phyloP scores from a whole-genome alignment of 2,329 filamentous ascomycete genomes.

The Calonectria ilicicola region DNA sequence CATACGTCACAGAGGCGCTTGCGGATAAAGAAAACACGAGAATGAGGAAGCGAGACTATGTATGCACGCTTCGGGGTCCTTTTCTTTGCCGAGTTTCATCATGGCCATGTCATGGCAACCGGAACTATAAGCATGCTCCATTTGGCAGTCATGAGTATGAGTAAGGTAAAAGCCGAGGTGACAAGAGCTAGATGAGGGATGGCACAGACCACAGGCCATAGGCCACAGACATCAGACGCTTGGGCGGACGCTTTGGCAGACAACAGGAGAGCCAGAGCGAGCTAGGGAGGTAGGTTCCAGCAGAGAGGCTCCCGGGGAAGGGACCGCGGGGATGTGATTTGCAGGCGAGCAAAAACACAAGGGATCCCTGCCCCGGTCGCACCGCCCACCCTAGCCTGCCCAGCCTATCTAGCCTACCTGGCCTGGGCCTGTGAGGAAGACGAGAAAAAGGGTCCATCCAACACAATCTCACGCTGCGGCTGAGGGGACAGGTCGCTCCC shows the following conservation, averaged over 20 bases:
- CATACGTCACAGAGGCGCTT: conserved; percentile 1
- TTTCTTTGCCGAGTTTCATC: not conserved
- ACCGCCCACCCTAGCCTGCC: not conserved
- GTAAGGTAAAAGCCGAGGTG: not conserved
- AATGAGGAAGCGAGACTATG: not conserved
- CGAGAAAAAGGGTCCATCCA: not conserved
- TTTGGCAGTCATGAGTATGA: not conserved
- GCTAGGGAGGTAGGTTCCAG: not conserved
- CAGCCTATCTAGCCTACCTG: no score
- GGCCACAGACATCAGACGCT: not conserved
- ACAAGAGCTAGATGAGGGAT: not conserved
- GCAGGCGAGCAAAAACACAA: not conserved
- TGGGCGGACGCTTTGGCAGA: not conserved
- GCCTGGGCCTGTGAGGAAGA: not conserved
- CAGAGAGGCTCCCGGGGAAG: not conserved
- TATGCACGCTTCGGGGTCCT: not conserved
- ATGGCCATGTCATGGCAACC: not conserved
- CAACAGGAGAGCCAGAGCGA: not conserved
- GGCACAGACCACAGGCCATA: not conserved
- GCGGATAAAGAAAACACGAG: not conserved
- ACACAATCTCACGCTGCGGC: conserved; percentile 4
- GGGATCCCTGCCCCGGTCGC: not conserved
- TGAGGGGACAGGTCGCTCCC: conserved; percentile 2
- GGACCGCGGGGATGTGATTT: conserved; percentile 5
- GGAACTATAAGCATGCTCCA: not conserved